Percentiles rank a stretch among this genome's conserved stretches.
Evolutionary conservation across 1,284 basidiomycete genomes (phyloP).

Genomic region (Takashimella koratensis): DNA sequence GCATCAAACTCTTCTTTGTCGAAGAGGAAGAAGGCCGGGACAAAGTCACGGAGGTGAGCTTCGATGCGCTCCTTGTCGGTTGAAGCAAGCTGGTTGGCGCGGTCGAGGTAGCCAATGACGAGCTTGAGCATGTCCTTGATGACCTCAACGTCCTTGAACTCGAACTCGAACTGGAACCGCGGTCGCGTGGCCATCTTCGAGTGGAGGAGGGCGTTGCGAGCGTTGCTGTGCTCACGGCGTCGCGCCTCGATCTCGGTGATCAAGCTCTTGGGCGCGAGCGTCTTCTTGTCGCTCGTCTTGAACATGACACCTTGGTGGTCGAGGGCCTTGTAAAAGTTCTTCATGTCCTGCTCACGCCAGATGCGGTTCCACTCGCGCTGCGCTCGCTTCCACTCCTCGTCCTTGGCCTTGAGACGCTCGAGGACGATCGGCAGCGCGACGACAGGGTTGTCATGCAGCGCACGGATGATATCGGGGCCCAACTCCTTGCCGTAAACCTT

Average conservation of each 20-base stretch:
- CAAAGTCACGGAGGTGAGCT: constrained; percentile 76
- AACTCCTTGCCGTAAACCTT: constrained; percentile 83
- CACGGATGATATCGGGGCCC: constrained; percentile 79
- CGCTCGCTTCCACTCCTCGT: constrained; percentile 94
- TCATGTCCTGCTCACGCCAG: constrained; percentile 94
- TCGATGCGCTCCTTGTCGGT: constrained; percentile 81
- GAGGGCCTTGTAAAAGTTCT: constrained; percentile 95
- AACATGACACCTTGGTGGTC: constrained; percentile 95
- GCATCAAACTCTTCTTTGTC: constrained; percentile 72
- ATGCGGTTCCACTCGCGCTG: constrained; percentile 96
- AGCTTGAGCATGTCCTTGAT: constrained; percentile 86
- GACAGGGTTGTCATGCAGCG: constrained; percentile 86
- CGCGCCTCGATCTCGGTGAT: constrained; percentile 81
- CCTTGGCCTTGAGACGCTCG: constrained; percentile 83
- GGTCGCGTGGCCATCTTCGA: constrained; percentile 48
- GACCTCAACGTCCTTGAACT: constrained; percentile 72
- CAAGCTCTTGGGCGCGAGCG: constrained; percentile 83
- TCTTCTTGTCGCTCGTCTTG: constrained; percentile 96
- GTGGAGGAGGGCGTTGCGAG: constrained; percentile 70
- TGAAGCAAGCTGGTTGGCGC: constrained; percentile 68
- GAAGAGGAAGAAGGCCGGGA: constrained; percentile 77
- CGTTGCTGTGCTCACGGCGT: constrained; percentile 68
- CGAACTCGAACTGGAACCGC: constrained; percentile 70
- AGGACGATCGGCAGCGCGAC: constrained; percentile 91
- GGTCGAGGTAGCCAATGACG: constrained; percentile 85